Evolutionary conservation across 2,329 filamentous ascomycete species (phyloP).

Genomic region (Dactylonectria estremocensis): DNA sequence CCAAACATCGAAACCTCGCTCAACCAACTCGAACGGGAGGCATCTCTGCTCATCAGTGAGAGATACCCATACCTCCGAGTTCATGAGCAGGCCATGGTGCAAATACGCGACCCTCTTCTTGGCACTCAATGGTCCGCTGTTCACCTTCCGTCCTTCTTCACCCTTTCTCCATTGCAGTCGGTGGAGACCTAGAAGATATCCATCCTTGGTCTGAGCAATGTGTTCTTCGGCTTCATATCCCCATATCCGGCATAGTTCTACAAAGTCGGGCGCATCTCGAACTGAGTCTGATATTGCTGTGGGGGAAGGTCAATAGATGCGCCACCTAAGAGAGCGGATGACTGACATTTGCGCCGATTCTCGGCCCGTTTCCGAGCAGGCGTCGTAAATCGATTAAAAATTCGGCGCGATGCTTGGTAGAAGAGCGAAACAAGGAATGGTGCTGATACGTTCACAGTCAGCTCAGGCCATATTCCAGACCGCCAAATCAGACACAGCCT

Average conservation of each 20-base stretch:
- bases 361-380: conserved; percentile 78
- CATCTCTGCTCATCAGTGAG: conserved; percentile 88
- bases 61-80: conserved; percentile 98
- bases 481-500: conserved; percentile 16
- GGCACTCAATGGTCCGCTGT: conserved; percentile 76
- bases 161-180: conserved; percentile 86
- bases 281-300: conserved; percentile 81
- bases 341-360: conserved; percentile 75
- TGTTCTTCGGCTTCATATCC: conserved; percentile 97
- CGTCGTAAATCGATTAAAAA: conserved; percentile 86
- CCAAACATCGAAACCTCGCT: conserved; percentile 97
- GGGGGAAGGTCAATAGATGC: conserved; percentile 60
- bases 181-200: conserved; percentile 92
- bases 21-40: conserved; percentile 89
- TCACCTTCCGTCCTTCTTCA: conserved; percentile 85
- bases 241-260: conserved; percentile 91
- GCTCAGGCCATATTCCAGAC: conserved; percentile 30
- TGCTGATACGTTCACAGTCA: conserved; percentile 64
- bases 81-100: conserved; percentile 98
- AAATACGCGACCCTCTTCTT: conserved; percentile 92
- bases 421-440: conserved; percentile 85
- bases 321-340: conserved; percentile 52
- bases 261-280: conserved; percentile 90
- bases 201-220: conserved; percentile 93
- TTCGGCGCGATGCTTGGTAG: conserved; percentile 84